Conservation (phyloP, 768 basidiomycete genomes). For the Leccinum incarnatum region DNA sequence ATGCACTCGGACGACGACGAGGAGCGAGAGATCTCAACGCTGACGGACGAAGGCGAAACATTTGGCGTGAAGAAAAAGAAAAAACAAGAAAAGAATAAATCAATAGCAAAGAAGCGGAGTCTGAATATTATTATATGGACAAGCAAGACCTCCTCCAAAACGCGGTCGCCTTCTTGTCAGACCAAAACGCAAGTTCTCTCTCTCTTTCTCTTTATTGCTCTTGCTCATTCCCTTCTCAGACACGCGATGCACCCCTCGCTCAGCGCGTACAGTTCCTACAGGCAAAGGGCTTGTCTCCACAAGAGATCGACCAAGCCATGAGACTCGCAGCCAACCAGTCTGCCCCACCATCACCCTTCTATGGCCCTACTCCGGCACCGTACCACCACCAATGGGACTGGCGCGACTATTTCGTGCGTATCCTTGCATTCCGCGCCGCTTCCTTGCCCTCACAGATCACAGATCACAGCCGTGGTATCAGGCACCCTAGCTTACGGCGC, state of each 20-base stretch:
- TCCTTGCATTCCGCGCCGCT: not conserved
- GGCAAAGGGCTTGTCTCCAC: slow-evolving; percentile 80
- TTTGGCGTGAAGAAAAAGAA: slow-evolving; percentile 3
- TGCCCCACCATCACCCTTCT: slow-evolving; percentile 31
- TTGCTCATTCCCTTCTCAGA: slow-evolving; percentile 40
- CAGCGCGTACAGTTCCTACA: slow-evolving; percentile 94
- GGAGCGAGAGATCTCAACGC: slow-evolving; percentile 5
- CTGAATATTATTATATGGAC: slow-evolving; percentile 38
- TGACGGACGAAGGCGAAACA: slow-evolving; percentile 28
- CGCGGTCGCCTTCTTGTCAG: slow-evolving; percentile 82
- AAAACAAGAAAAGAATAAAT: not conserved
- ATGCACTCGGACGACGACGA: slow-evolving; percentile 17
- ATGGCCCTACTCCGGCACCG: slow-evolving; percentile 38
- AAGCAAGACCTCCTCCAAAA: slow-evolving; percentile 74
- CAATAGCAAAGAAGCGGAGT: slow-evolving; percentile 23
- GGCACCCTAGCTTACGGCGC: slow-evolving; percentile 83
- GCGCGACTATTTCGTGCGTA: slow-evolving; percentile 93
- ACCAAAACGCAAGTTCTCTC: slow-evolving; percentile 60
- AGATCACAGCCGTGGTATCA: slow-evolving; percentile 93
- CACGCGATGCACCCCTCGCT: slow-evolving; percentile 72
- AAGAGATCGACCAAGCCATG: slow-evolving; percentile 86
- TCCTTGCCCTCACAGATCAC: slow-evolving; percentile 20
- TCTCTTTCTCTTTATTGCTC: not conserved
- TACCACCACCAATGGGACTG: slow-evolving; percentile 74
- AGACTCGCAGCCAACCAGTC: slow-evolving; percentile 49